Evolutionary conservation across 805 yeast genomes (phyloP), one percentile per base, ranked within the genome.

Genomic region (Cyberlindnera meyerae): DNA sequence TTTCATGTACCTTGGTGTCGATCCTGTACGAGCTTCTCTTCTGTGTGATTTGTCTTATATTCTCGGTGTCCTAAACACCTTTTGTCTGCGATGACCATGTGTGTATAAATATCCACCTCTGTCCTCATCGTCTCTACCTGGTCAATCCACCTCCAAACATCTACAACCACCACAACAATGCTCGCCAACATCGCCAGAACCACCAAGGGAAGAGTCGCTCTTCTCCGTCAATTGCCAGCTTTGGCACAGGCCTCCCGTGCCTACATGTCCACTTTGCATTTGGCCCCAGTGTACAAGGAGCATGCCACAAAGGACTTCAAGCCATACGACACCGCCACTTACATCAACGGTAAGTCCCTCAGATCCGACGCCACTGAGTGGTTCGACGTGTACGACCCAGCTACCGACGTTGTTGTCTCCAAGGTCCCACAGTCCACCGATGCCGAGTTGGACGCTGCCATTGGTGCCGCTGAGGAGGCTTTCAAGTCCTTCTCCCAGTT

Each of bases 371-470:
- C 83, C 7, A 49, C 62, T 11, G 66, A 67, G 43, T 73, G 87
- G 87, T 77, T 70, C 51, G 86, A 80, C 44, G 70, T 82, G 37
- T 77, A 70, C 57, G 90, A 82, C 56, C 90, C 90, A 16, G 83
- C 89, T 40, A 82, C 90, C 37, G 73, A 80, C 58, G 54, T 65
- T 45, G 73, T 80, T 31, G 77, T 82, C 27, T 68, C 82, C 21
- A 68, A 72, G 47, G 88, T 81, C 17, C 89, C 90, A 6, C 88
- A 82, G 62, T 68, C 77, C 27, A 82, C 90, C 13, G 73, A 70
- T 6, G 71, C 64, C 36, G 90, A 82, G 59, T 63, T 82, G 53
- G 73, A 70, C 40, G 70, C 67, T 15, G 88, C 89, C 7, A 77
- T 82, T 34, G 76, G 69, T 24, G 63, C 82, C 18, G 87, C 88